Conservation (phyloP, 129 eudicot genomes). For the Artemisia argyi region DNA sequence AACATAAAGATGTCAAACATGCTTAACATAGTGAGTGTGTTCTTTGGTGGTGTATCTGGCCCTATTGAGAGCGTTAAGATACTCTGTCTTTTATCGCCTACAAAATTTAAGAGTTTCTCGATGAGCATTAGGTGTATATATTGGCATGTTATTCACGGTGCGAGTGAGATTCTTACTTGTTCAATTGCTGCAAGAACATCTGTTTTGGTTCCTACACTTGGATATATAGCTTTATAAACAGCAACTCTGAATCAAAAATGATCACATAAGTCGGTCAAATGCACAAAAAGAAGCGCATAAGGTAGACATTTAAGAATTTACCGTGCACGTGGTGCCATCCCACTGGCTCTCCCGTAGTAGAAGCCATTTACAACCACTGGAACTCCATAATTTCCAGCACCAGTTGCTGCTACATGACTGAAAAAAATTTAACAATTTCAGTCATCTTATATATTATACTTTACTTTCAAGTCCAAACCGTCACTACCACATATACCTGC, state of each 20-base stretch:
- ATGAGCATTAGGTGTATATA: background rate
- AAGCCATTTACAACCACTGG: constrained; percentile 88
- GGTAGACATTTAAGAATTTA: constrained; percentile 21
- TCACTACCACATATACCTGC: constrained; percentile 50
- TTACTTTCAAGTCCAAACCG: background rate
- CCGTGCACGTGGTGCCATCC: constrained; percentile 98
- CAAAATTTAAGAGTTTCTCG: background rate
- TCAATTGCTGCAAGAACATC: constrained; percentile 96
- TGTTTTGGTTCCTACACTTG: constrained; percentile 71
- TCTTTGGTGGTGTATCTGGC: constrained; percentile 90
- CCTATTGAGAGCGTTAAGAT: constrained; percentile 76
- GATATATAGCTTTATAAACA: constrained; percentile 92
- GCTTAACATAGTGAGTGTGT: constrained; percentile 72
- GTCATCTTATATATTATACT: background rate
- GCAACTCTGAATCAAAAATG: constrained; percentile 65
- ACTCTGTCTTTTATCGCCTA: constrained; percentile 92
- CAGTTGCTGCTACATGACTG: constrained; percentile 94
- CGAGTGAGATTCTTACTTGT: constrained; percentile 53
- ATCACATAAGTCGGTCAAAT: constrained; percentile 4
- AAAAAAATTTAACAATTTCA: constrained; percentile 18
- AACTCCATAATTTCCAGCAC: constrained; percentile 93
- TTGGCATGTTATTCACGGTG: background rate
- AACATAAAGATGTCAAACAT: constrained; percentile 81
- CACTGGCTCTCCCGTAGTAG: constrained; percentile 84
- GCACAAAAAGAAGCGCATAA: constrained; percentile 7